Base-by-base conservation (phyloP, 345 rosid species). In the Trapa bicornis region DNA sequence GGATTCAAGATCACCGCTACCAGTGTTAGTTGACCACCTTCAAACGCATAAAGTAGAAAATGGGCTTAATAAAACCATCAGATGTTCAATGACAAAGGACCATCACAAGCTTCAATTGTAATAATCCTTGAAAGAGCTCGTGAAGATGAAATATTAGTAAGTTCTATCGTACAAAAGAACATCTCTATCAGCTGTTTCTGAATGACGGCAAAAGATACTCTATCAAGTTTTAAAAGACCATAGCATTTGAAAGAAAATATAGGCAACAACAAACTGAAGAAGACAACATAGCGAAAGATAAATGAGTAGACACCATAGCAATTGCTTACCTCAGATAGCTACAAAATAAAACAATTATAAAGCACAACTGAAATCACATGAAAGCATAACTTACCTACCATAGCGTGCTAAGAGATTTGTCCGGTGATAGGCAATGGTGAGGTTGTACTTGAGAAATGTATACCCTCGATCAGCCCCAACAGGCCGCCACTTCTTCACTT, bases 391-490 rank as follows among this genome's bases (percentile, higher is more conserved):
- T 86, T 87, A 94, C 99, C 99, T 94, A 87, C 89, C 91, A 65
- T 94, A 89, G 47, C 85, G 95, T 4, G 85, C 95, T 81, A 91
- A 75, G 29, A 94, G 95, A 83, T 89, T 94, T 1, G 99, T 94
- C 67, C 96, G 81, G 72, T 94, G 99, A 71, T 94, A 94, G 0
- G 99, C 91, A 75, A 94, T 81, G 22, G 96, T 94, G 17, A 94
- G 84, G 77, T 94, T 94, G 71, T 89, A 86, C 5, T 37, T 76
- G 76, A 83, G 75, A 80, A 89, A 91, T 0, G 95, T 91, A 72
- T 86, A 91, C n/a, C 97, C 99, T 32, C 97, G 91, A 80, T 94
- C 97, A 3, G 97, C 96, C 72, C 92, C 89, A 0, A 74, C 91
- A 8, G 96, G 97, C 1, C 99, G 86, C 99, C 97, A 94, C 81